Percentiles rank a stretch among this genome's conserved stretches.
Evolutionary conservation across 495 filamentous ascomycete genomes (phyloP).

Genomic region (Viridothelium virens): DNA sequence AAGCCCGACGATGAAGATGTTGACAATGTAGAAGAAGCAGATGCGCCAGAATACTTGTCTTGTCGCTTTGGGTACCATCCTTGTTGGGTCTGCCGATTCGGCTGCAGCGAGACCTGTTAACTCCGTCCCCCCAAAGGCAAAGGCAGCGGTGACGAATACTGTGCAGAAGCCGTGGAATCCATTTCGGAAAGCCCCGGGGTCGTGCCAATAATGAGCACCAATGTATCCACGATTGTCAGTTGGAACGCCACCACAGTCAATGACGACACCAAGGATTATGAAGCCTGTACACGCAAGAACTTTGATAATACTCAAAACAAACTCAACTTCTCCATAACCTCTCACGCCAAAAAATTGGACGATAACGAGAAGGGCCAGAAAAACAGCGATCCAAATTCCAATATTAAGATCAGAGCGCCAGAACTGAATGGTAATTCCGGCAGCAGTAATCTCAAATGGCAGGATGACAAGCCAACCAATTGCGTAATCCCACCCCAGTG

Average conservation of each 20-base stretch:
- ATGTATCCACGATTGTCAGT: constrained; percentile 33
- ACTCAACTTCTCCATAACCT: constrained; percentile 40
- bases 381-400: constrained; percentile 62
- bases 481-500: constrained; percentile 98
- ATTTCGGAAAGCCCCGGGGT: constrained; percentile 23
- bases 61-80: constrained; percentile 39
- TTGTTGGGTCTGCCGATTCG: constrained; percentile 41
- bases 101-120: constrained; percentile 39
- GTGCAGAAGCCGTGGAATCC: constrained; percentile 29
- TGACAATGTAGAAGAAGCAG: constrained; percentile 40
- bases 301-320: constrained; percentile 49
- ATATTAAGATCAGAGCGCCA: constrained; percentile 52
- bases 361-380: constrained; percentile 30
- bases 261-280: constrained; percentile 62
- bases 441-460: constrained; percentile 85
- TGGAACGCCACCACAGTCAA: constrained; percentile 60
- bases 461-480: constrained; percentile 87
- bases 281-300: constrained; percentile 61
- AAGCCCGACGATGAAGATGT: constrained; percentile 32
- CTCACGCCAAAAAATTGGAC: constrained; percentile 39
- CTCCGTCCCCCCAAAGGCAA: constrained; percentile 30
- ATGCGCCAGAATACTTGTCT: constrained; percentile 46
- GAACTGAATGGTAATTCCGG: constrained; percentile 78
- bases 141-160: constrained; percentile 29
- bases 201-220: constrained; percentile 25